phyloP scores from a whole-genome alignment of 2,329 filamentous ascomycete genomes.

The Fusarium humuli region DNA sequence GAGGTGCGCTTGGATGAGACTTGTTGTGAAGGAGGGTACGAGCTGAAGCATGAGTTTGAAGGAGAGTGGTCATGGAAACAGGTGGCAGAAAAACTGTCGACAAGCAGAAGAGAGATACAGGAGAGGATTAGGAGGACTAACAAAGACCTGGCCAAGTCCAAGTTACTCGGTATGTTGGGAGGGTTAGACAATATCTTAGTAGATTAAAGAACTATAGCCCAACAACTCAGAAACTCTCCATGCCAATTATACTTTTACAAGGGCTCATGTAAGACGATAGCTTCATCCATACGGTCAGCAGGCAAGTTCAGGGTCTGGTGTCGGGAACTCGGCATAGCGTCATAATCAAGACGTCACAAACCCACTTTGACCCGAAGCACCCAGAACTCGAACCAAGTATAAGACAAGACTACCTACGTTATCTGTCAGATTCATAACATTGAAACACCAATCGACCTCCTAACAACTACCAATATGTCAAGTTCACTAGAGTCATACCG shows the following conservation, averaged over 20 bases:
- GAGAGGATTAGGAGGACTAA: background rate
- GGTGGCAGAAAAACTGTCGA: background rate
- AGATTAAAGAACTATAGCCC: background rate
- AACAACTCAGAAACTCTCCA: too few species aligned
- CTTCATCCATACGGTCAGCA: background rate
- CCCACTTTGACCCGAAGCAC: background rate
- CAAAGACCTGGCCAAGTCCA: background rate
- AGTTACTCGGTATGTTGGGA: background rate
- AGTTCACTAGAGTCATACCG: background rate
- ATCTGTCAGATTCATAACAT: background rate
- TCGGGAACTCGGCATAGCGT: slow-evolving; percentile 5
- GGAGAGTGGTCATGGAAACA: background rate
- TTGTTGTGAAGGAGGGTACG: background rate
- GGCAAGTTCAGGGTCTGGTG: background rate
- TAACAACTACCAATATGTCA: background rate
- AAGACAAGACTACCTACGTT: background rate
- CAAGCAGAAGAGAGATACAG: background rate
- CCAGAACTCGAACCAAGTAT: background rate
- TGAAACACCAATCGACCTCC: background rate
- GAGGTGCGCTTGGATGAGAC: background rate
- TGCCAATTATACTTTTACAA: too few species aligned
- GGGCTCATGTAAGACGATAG: accelerated
- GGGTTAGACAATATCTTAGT: background rate
- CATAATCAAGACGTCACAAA: slow-evolving; percentile 17
- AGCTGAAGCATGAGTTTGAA: background rate